Evolutionary conservation across 1,284 basidiomycete genomes (phyloP).

Genomic region (Prillingera fragicola): DNA sequence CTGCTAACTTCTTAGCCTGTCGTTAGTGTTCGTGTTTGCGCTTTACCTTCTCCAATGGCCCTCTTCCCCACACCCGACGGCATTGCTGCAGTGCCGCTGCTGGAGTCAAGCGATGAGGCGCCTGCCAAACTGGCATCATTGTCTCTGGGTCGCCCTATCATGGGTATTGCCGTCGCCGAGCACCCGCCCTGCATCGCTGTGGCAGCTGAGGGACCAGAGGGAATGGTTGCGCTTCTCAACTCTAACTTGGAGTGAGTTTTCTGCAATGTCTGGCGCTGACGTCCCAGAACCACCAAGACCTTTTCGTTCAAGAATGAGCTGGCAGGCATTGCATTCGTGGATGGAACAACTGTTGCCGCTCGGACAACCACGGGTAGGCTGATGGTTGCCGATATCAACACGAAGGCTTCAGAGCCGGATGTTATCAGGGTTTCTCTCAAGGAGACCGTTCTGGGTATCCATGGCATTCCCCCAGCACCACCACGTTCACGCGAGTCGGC

Average conservation of each 20-base stretch:
- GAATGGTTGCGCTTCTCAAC: too few species aligned
- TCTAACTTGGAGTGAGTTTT: too few species aligned
- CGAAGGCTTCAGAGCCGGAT: slow-evolving; percentile 4
- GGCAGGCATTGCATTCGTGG: slow-evolving; percentile 14
- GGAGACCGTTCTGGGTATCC: slow-evolving; percentile 12
- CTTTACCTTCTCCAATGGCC: too few species aligned
- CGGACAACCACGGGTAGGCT: slow-evolving; percentile 12
- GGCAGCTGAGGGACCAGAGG: background rate
- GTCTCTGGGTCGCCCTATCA: too few species aligned
- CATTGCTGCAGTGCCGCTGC: background rate
- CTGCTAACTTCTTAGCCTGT: too few species aligned
- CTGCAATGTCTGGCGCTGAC: too few species aligned
- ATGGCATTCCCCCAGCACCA: slow-evolving; percentile 5
- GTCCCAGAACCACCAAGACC: too few species aligned
- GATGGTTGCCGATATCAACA: slow-evolving; percentile 15
- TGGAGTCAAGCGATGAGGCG: too few species aligned
- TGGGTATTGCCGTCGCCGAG: background rate
- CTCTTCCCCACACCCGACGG: background rate
- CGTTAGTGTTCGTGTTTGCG: too few species aligned
- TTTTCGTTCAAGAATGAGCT: slow-evolving; percentile 14
- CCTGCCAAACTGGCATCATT: too few species aligned
- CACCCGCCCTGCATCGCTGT: background rate
- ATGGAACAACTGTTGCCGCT: slow-evolving; percentile 16
- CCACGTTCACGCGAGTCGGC: too few species aligned
- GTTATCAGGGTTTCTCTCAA: slow-evolving; percentile 3